These are phyloP conservation scores for Apophysomyces ossiformis DNA, from an alignment of 371 early-diverging fungal species.

Conservation along the genomic window DNA sequence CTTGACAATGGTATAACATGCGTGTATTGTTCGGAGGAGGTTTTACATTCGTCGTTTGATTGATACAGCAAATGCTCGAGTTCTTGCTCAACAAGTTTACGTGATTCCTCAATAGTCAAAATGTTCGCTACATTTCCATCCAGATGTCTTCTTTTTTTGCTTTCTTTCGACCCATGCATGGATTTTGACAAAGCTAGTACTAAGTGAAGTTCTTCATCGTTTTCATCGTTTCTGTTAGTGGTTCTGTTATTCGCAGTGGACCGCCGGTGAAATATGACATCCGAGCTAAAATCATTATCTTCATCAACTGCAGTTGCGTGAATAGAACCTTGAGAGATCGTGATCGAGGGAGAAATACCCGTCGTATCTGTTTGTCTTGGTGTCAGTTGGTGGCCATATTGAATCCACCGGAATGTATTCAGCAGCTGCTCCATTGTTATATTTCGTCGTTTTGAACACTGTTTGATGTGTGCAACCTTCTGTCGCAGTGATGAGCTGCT, in stretches of 20 bases:
- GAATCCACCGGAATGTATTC: conserved; percentile 36
- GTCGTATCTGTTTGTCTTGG: not conserved
- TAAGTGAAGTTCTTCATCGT: conserved; percentile 36
- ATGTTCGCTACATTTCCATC: conserved; percentile 29
- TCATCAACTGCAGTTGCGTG: conserved; percentile 6
- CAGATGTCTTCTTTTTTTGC: conserved; percentile 3
- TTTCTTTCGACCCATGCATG: conserved; percentile 10
- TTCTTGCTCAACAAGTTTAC: not conserved
- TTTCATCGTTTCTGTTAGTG: conserved; percentile 13
- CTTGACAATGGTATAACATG: not conserved
- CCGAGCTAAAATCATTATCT: conserved; percentile 19
- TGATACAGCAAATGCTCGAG: not conserved
- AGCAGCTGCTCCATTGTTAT: conserved; percentile 24
- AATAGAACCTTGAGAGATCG: not conserved
- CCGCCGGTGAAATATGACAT: conserved; percentile 11
- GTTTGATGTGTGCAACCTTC: conserved; percentile 32
- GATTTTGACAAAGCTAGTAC: conserved; percentile 32
- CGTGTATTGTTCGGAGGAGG: not conserved
- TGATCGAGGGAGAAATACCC: not conserved
- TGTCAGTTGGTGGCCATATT: conserved; percentile 36
- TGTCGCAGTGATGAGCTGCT: conserved; percentile 12
- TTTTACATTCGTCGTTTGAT: not conserved
- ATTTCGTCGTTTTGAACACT: conserved; percentile 20
- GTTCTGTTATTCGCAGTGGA: not conserved
- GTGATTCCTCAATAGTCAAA: conserved; percentile 27